Conservation (phyloP, 83 land plant genomes). For the Picea engelmannii region DNA sequence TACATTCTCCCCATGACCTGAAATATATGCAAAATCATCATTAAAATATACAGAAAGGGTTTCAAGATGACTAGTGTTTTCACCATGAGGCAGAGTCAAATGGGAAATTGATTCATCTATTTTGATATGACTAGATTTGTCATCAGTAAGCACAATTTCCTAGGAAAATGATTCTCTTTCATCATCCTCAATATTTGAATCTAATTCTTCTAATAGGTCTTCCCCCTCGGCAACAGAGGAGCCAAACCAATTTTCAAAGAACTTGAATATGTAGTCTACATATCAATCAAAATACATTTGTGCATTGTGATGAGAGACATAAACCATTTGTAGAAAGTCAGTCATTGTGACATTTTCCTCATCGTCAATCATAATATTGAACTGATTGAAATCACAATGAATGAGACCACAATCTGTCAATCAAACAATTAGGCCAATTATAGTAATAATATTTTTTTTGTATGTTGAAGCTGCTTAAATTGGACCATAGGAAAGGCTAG, state of each 20-base stretch:
- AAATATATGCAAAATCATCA: neutral
- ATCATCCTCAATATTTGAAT: conserved; percentile 34
- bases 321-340: no score
- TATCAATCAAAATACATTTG: no score
- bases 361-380: conserved; percentile 47
- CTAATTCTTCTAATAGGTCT: no score
- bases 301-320: conserved; percentile 21
- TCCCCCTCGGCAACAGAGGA: neutral
- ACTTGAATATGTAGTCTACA: no score
- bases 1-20: conserved; percentile 2
- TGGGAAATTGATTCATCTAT: no score
- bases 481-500: conserved; percentile 95
- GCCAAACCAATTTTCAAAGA: no score
- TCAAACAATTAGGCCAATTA: conserved; percentile 80
- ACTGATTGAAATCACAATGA: conserved; percentile 98
- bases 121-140: neutral
- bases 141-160: neutral
- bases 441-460: conserved; percentile 69
- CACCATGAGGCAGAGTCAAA: neutral
- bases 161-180: conserved; percentile 15
- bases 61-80: neutral
- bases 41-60: neutral
- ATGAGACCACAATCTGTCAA: conserved; percentile 94
- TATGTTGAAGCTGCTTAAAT: conserved; percentile 84
- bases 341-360: no score